These are phyloP conservation scores for Colletotrichum acutatum DNA, from an alignment of 2,329 filamentous ascomycete species.

Conservation along the genomic window DNA sequence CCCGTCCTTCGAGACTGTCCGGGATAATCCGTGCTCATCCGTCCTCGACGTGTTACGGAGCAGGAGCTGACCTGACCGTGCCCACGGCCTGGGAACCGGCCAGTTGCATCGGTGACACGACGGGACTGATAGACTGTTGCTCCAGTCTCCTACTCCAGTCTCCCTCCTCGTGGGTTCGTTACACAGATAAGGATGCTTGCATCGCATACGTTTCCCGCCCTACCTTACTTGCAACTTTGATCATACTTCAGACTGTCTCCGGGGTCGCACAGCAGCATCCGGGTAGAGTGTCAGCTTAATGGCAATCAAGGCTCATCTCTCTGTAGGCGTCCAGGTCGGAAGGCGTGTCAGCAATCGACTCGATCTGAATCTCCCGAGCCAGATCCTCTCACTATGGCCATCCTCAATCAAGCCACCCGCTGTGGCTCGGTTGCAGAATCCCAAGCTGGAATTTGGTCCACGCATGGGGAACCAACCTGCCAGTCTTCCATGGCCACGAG, in stretches of 20 bases:
- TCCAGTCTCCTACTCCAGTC: too few species aligned
- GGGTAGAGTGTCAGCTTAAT: background rate
- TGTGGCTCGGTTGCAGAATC: too few species aligned
- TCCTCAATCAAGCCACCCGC: too few species aligned
- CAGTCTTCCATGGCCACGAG: background rate
- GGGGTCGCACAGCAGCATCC: background rate
- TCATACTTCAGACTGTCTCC: background rate
- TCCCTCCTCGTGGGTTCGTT: slow-evolving; percentile 15
- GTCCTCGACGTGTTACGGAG: background rate
- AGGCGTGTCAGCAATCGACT: background rate
- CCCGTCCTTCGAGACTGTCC: background rate
- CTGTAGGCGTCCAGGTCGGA: background rate
- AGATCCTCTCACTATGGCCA: too few species aligned
- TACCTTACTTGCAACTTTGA: background rate
- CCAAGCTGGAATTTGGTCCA: too few species aligned
- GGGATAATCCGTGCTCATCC: too few species aligned
- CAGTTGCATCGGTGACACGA: background rate
- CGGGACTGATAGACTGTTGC: background rate
- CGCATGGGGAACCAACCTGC: too few species aligned
- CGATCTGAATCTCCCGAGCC: background rate
- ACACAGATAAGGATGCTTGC: slow-evolving; percentile 21
- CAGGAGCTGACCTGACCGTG: background rate
- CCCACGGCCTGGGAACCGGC: background rate
- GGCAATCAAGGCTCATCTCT: background rate
- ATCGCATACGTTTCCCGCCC: background rate